Base-by-base conservation (phyloP, 305 asterid species). In the Coffea humblotiana region DNA sequence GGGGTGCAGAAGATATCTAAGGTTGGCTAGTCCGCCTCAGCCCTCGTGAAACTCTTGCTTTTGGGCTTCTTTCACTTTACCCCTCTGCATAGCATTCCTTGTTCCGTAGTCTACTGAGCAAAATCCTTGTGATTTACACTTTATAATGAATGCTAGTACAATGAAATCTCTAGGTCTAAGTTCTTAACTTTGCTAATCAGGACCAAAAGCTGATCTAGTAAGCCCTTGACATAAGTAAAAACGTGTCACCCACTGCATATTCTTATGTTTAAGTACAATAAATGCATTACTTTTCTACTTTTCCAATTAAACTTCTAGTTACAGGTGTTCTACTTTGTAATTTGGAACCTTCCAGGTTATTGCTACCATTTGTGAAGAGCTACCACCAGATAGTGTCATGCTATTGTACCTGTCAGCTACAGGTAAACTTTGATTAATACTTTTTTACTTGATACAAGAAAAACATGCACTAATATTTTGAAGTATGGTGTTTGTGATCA, bases 331-430 rank as follows among this genome's bases (percentile, higher is more conserved):
- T 64, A 4, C 8, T 75, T 51, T 52, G 29, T 25, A 65, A 18
- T 19, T 78, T 79, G 32, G 82, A 71, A 72, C 48, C 78, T 76
- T 74, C 52, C 92, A 96, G 99, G 97, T 91, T 82, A 87, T 96
- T 79, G 99, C 99, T 60, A 87, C 97, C 74, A 89, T 89, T 47
- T 92, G 97, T 79, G 97, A 92, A 87, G 97, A 92, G 85, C 99
- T 96, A 77, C 97, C 97, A 82, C 88, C 84, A 56, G 99, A 96
- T 81, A 90, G 88, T 85, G 91, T 94, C 77, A 84, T 96, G 93
- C 90, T 96, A 78, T 78, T 96, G 80, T 96, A 96, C 87, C 78
- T 96, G 77, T 92, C 99, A 70, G 90, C 97, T 47, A 76, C 97
- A 90, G 98, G 99, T 96, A 79, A 70, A 52, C 60, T 85, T 71